Percentiles rank a stretch among this genome's conserved stretches.
Conservation (phyloP, 2,329 filamentous ascomycete species). For the Cercospora janseana region DNA sequence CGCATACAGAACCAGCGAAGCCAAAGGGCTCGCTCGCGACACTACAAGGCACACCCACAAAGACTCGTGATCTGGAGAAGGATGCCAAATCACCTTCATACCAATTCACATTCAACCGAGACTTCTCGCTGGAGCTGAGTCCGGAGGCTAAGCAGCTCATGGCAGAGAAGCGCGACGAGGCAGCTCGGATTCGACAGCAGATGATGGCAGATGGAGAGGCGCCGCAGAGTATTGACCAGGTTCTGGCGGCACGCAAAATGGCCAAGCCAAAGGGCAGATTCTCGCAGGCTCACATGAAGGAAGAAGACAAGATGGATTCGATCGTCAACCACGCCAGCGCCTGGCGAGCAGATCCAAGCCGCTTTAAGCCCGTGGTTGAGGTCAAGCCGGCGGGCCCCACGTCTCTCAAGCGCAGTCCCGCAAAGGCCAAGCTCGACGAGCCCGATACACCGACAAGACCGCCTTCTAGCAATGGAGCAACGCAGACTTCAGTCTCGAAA, state of each 20-base stretch:
- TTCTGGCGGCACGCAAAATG: conserved; percentile 61
- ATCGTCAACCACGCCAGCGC: conserved; percentile 83
- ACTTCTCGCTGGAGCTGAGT: conserved; percentile 58
- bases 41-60: conserved; percentile 61
- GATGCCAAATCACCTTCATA: conserved; percentile 58
- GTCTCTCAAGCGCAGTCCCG: conserved; percentile 55
- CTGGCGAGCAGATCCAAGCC: conserved; percentile 52
- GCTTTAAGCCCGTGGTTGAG: conserved; percentile 11
- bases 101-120: conserved; percentile 61
- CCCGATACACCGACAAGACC: conserved; percentile 20
- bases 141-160: conserved; percentile 60
- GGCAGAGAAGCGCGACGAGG: conserved; percentile 69
- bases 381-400: conserved; percentile 30
- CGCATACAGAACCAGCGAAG: conserved; percentile 51
- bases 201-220: conserved; percentile 62
- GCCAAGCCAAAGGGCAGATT: conserved; percentile 79
- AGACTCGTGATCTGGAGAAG: conserved; percentile 35
- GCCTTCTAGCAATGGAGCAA: conserved; percentile 22
- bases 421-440: conserved; percentile 63
- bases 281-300: conserved; percentile 78
- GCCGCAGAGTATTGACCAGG: conserved; percentile 42
- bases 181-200: conserved; percentile 66
- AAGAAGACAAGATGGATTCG: conserved; percentile 98
- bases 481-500: conserved; percentile 24
- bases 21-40: conserved; percentile 43